Base-by-base conservation (phyloP, 2,329 filamentous ascomycete genomes). In the Aspergillus sp. region DNA sequence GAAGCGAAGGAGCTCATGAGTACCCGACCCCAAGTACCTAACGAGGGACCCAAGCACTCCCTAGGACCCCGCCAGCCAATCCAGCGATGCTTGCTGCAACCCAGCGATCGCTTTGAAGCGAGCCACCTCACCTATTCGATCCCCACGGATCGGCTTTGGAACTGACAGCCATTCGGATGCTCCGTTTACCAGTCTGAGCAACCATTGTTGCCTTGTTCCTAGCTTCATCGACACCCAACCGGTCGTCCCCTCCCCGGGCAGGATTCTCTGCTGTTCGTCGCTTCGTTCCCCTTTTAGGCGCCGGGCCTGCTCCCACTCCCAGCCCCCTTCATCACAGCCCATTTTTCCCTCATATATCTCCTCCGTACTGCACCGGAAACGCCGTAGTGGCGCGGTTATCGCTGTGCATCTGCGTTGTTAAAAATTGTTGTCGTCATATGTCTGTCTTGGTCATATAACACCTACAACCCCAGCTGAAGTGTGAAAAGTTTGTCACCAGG, bases 231-330 rank as follows among this genome's bases (percentile, higher is more conserved):
- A 52, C 62, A 65, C 60, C 64, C 60, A 63, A 63, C 58, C 57
- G 52, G 48, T 61, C 33, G 33, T 44, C 37, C 46, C 23, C 19
- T n/a, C 35, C 31, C 33, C 44, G 23, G 37, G 47, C 60, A 60
- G 60, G 53, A 49, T 51, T 27, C 31, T 52, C 49, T 63, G 63
- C 58, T 60, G 62, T 66, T 68, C 62, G 66, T 58, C 59, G 61
- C 61, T 66, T 64, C 37, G 61, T 62, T 31, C 56, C 61, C 53
- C 47, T 62, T 56, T 64, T 64, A 64, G 63, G 57, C 60, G 59
- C 62, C 57, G 55, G 37, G 23, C 21, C 55, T 55, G 48, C 54
- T 46, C 52, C 39, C 50, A 53, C 59, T 45, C 60, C 64, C 64
- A 64, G 61, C 62, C 65, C 57, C 64, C 59, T 57, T 43, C 15